Percentiles rank a stretch among this genome's conserved stretches.
phyloP scores from a whole-genome alignment of 2,329 filamentous ascomycete genomes.

The Tricladium varicosporioides region DNA sequence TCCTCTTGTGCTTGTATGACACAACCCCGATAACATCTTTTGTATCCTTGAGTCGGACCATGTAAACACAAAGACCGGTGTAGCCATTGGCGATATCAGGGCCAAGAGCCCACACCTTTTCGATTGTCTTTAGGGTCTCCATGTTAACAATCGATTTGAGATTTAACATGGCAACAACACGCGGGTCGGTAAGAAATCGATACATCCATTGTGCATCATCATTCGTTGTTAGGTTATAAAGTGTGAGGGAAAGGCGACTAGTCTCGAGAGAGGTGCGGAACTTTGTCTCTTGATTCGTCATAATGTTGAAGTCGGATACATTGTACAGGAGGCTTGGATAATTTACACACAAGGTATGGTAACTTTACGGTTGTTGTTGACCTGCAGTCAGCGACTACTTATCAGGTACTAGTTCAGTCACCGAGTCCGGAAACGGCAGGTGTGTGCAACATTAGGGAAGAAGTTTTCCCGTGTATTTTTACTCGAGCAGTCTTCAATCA shows the following conservation, averaged over 20 bases:
- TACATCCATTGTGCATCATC: not conserved
- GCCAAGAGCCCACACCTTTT: not conserved
- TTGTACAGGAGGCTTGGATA: too few relatives aligned
- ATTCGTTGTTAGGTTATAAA: not conserved
- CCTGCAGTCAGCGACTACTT: too few relatives aligned
- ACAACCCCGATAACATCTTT: not conserved
- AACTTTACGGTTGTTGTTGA: too few relatives aligned
- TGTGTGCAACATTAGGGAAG: too few relatives aligned
- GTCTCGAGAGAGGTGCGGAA: not conserved
- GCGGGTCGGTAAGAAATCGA: not conserved
- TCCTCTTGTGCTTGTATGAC: not conserved
- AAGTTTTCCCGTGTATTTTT: too few relatives aligned
- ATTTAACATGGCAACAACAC: not conserved
- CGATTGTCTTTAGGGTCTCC: not conserved
- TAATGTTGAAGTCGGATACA: not conserved
- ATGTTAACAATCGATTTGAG: not conserved
- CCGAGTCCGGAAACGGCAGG: too few relatives aligned
- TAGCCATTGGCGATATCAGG: not conserved
- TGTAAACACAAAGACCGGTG: not conserved
- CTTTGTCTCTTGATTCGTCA: not conserved
- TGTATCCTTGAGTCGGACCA: not conserved
- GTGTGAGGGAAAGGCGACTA: not conserved
- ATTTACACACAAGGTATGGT: too few relatives aligned
- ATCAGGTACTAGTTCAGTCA: too few relatives aligned
- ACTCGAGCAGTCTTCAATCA: too few relatives aligned